phyloP scores from a whole-genome alignment of 768 basidiomycete species.

The Daedaleopsis sinensis region DNA sequence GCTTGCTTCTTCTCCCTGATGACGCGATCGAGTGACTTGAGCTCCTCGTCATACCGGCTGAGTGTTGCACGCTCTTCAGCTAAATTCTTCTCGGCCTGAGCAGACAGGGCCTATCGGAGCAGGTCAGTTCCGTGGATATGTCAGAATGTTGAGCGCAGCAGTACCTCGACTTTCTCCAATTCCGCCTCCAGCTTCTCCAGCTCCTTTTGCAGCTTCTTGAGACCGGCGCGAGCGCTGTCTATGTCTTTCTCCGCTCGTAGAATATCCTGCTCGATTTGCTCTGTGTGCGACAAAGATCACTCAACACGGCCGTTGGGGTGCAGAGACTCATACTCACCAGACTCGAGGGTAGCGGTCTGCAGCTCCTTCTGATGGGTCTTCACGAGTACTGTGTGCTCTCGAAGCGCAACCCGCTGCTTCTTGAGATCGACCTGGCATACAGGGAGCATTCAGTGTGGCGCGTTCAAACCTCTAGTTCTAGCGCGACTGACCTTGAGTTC shows the following conservation, averaged over 20 bases:
- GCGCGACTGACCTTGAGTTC: slow-evolving; percentile 75
- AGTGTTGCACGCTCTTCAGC: slow-evolving; percentile 87
- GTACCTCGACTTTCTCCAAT: slow-evolving; percentile 49
- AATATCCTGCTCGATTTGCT: slow-evolving; percentile 80
- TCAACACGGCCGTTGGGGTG: too few species aligned
- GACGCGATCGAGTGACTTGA: slow-evolving; percentile 78
- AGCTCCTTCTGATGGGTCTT: slow-evolving; percentile 90
- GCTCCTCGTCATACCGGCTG: slow-evolving; percentile 84
- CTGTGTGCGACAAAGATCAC: slow-evolving; percentile 39
- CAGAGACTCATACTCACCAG: slow-evolving; percentile 55
- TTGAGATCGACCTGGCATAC: slow-evolving; percentile 68
- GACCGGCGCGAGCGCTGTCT: slow-evolving; percentile 46
- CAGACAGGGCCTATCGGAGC: slow-evolving; percentile 51
- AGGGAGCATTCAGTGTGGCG: background rate
- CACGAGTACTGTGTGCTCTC: slow-evolving; percentile 78
- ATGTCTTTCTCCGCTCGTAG: slow-evolving; percentile 53
- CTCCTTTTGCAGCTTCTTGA: slow-evolving; percentile 62
- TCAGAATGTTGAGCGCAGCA: background rate
- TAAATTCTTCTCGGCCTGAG: slow-evolving; percentile 70
- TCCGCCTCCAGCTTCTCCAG: slow-evolving; percentile 59
- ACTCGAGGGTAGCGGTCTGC: slow-evolving; percentile 84
- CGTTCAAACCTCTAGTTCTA: background rate
- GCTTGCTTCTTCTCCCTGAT: slow-evolving; percentile 82
- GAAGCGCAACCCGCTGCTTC: slow-evolving; percentile 78
- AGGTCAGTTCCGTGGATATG: background rate